Conservation (phyloP, 371 early-diverging fungal species). For the Actinomortierella wolfii region DNA sequence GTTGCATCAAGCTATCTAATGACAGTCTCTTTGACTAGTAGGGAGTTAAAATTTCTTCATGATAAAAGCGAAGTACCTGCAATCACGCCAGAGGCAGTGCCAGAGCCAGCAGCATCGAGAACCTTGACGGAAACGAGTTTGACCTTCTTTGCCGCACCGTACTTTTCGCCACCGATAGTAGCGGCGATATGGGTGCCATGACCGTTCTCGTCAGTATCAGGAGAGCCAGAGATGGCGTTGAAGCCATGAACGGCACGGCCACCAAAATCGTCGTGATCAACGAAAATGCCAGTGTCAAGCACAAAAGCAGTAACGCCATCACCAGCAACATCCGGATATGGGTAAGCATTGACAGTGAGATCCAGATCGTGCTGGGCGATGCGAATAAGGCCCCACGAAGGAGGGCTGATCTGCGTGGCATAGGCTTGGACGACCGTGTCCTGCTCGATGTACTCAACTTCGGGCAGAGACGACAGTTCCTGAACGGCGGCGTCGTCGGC, state of each 20-base stretch:
- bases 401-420: constrained; percentile 3
- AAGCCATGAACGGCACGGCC: constrained; percentile 31
- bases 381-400: not conserved
- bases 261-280: constrained; percentile 53
- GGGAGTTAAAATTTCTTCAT: no score
- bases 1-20: no score
- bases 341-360: constrained; percentile 2
- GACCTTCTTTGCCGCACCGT: constrained; percentile 56
- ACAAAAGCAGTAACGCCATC: constrained; percentile 53
- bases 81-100: constrained; percentile 58
- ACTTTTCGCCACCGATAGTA: constrained; percentile 46
- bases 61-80: constrained; percentile 55
- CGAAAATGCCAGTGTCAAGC: constrained; percentile 56
- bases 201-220: constrained; percentile 46
- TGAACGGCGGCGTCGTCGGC: constrained; percentile 6
- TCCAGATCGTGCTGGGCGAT: not conserved
- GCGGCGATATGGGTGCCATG: constrained; percentile 57
- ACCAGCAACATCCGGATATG: constrained; percentile 8
- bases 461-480: constrained; percentile 10
- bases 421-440: constrained; percentile 5
- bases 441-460: constrained; percentile 19
- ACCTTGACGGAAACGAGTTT: constrained; percentile 58
- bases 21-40: no score
- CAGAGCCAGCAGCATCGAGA: constrained; percentile 51
- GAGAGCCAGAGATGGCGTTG: constrained; percentile 29